Percentiles rank a stretch among this genome's conserved stretches.
These are phyloP conservation scores for Fraxinus sp. DNA, from an alignment of 305 asterid genomes.

Conservation along the genomic window DNA sequence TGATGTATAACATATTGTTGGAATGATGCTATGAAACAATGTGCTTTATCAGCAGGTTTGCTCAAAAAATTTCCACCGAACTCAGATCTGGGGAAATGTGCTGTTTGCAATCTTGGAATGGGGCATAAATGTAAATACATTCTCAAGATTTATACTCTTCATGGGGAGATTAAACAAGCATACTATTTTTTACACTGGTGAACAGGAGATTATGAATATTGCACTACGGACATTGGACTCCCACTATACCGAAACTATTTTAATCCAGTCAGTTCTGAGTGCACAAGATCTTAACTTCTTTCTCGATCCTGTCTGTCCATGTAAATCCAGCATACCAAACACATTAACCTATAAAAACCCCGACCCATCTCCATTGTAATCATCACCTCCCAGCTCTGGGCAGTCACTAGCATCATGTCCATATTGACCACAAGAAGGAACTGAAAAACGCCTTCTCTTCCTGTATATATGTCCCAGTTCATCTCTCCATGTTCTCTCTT, in stretches of 20 bases:
- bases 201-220: neutral
- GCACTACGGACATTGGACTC: neutral
- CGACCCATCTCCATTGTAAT: slow-evolving; percentile 35
- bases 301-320: neutral
- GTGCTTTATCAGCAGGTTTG: neutral
- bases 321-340: neutral
- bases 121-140: neutral
- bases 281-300: neutral
- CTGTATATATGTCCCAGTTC: slow-evolving; percentile 37
- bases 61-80: neutral
- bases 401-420: slow-evolving; percentile 46
- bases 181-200: neutral
- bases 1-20: no score
- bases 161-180: neutral
- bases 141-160: neutral
- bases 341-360: slow-evolving; percentile 39
- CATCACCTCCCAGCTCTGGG: slow-evolving; percentile 42
- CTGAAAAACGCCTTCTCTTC: slow-evolving; percentile 45
- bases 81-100: neutral
- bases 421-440: slow-evolving; percentile 46
- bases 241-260: neutral
- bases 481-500: slow-evolving; percentile 44
- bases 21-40: neutral
- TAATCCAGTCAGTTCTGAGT: neutral
- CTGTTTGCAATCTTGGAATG: neutral